Conservation (phyloP, 1,139 yeast species). For the Yamadazyma dushanensis region DNA sequence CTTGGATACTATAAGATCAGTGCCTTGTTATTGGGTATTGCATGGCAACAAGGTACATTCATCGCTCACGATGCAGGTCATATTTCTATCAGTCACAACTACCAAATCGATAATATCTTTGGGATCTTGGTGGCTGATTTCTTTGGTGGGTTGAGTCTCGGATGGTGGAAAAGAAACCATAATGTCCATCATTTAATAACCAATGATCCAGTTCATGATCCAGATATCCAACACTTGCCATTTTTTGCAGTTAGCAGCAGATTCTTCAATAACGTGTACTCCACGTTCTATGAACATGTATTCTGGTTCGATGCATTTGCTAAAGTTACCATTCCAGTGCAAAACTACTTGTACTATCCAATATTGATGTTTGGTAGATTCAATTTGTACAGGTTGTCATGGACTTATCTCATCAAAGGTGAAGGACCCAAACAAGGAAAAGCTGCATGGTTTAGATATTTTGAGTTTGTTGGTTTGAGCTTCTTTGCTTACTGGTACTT, state of each 20-base stretch:
- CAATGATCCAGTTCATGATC: slow-evolving; percentile 91
- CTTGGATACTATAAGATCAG: slow-evolving; percentile 49
- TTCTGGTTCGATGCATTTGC: slow-evolving; percentile 72
- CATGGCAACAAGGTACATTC: slow-evolving; percentile 90
- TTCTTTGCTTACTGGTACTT: slow-evolving; percentile 80
- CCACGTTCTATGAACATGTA: slow-evolving; percentile 73
- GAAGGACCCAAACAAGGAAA: slow-evolving; percentile 78
- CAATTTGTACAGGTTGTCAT: slow-evolving; percentile 77
- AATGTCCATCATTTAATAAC: slow-evolving; percentile 88
- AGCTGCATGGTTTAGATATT: slow-evolving; percentile 85
- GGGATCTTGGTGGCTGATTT: slow-evolving; percentile 76
- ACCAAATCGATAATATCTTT: slow-evolving; percentile 71
- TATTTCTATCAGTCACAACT: slow-evolving; percentile 76
- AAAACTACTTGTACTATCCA: slow-evolving; percentile 74
- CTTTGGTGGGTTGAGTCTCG: slow-evolving; percentile 84
- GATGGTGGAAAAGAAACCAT: slow-evolving; percentile 95
- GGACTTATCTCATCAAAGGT: slow-evolving; percentile 72
- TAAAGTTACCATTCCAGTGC: slow-evolving; percentile 56
- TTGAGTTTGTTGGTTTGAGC: slow-evolving; percentile 67
- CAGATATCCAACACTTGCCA: slow-evolving; percentile 91
- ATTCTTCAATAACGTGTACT: slow-evolving; percentile 65
- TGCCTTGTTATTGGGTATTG: slow-evolving; percentile 68
- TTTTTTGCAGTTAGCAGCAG: slow-evolving; percentile 83
- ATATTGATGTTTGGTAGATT: slow-evolving; percentile 82
- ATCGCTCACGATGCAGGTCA: slow-evolving; percentile 93